A percentile compares a stretch with the other conserved stretches of the same genome.
Evolutionary conservation across 345 rosid species (phyloP).

Genomic region (Anastatica hierochuntica): DNA sequence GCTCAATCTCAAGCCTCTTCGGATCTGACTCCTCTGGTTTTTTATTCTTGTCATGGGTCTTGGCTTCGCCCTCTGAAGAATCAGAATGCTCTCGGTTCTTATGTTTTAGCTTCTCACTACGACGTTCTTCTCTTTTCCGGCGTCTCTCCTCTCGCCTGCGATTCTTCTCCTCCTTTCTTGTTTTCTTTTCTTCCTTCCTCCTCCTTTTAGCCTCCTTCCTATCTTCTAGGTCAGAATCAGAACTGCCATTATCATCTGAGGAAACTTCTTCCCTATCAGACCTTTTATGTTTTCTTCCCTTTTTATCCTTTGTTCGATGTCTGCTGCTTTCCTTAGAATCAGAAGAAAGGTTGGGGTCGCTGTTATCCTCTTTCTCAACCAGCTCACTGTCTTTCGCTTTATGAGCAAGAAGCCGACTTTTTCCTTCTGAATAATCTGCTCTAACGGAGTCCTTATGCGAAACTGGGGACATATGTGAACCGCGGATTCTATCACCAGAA

Average conservation of each 20-base stretch:
- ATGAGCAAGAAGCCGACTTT: slow-evolving; percentile 16
- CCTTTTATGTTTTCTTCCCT: slow-evolving; percentile 56
- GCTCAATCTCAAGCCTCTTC: slow-evolving; percentile 82
- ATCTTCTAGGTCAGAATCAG: slow-evolving; percentile 59
- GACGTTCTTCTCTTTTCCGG: slow-evolving; percentile 64
- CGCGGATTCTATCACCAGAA: slow-evolving; percentile 25
- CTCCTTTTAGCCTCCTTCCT: slow-evolving; percentile 85
- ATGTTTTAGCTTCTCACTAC: slow-evolving; percentile 50
- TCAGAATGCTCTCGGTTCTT: slow-evolving; percentile 36
- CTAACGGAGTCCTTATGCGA: slow-evolving; percentile 23
- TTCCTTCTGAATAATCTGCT: slow-evolving; percentile 34
- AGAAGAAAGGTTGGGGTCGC: slow-evolving; percentile 33
- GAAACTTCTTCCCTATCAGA: slow-evolving; percentile 39
- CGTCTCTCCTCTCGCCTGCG: slow-evolving; percentile 67
- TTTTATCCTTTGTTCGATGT: slow-evolving; percentile 34
- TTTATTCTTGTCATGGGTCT: slow-evolving; percentile 26
- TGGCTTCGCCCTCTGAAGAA: slow-evolving; percentile 46
- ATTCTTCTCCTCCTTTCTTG: slow-evolving; percentile 76
- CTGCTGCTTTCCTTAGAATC: slow-evolving; percentile 47
- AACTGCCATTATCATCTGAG: slow-evolving; percentile 49
- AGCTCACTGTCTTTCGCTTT: slow-evolving; percentile 28
- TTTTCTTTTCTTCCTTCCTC: slow-evolving; percentile 79
- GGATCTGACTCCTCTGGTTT: slow-evolving; percentile 47
- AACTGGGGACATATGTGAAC: slow-evolving; percentile 34
- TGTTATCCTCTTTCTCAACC: slow-evolving; percentile 33